Percentiles rank a stretch among this genome's conserved stretches.
Conservation (phyloP, 805 yeast genomes). For the Ogataea henricii region DNA sequence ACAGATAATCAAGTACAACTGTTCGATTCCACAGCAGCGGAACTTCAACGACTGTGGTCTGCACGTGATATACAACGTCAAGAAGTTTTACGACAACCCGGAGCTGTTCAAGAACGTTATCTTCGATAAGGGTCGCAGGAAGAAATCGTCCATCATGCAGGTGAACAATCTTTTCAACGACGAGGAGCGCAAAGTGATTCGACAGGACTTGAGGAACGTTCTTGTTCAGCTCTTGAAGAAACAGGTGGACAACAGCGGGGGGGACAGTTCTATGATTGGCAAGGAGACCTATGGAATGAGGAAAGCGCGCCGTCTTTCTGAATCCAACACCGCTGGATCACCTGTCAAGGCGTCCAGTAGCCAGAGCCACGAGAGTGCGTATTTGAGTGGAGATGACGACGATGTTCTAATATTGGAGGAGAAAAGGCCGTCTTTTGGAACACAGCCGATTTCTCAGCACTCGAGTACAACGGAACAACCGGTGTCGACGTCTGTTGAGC, state of each 20-base stretch:
- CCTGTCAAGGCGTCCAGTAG: not conserved
- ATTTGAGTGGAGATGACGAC: conserved; percentile 9
- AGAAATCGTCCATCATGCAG: conserved; percentile 7
- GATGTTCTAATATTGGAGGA: conserved; percentile 12
- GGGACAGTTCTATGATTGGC: conserved; percentile 29
- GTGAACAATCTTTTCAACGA: conserved; percentile 28
- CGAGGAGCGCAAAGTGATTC: conserved; percentile 28
- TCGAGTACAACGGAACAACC: too few relatives aligned
- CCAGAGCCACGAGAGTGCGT: not conserved
- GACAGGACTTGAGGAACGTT: conserved; percentile 27
- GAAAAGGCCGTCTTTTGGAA: not conserved
- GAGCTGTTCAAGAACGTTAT: conserved; percentile 38
- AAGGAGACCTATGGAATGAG: conserved; percentile 19
- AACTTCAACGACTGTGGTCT: conserved; percentile 95
- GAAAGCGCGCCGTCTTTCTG: not conserved
- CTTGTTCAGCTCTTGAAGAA: conserved; percentile 29
- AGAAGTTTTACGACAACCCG: conserved; percentile 55
- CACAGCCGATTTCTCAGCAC: not conserved
- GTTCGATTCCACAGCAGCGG: conserved; percentile 74
- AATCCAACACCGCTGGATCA: not conserved
- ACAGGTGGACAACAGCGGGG: conserved; percentile 30
- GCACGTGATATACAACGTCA: conserved; percentile 76
- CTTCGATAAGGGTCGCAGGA: conserved; percentile 19
- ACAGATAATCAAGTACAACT: conserved; percentile 39
- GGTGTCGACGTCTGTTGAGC: too few relatives aligned